phyloP scores from a whole-genome alignment of 345 rosid species.

The Gossypium bickii region DNA sequence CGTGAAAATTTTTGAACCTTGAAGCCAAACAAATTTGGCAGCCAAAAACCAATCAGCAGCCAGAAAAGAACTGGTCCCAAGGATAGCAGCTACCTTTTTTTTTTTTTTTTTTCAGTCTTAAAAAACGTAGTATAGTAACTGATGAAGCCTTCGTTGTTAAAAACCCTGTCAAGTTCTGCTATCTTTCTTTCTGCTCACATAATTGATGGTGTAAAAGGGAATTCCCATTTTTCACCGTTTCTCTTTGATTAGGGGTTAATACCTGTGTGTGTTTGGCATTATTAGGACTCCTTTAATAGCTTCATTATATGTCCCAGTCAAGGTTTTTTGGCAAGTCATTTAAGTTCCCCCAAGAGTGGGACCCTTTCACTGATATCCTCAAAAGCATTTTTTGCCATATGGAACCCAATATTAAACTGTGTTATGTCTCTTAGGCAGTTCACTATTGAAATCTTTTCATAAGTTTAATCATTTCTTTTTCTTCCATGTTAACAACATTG shows the following conservation, averaged over 20 bases:
- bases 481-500: not conserved
- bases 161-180: not conserved
- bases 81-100: not conserved
- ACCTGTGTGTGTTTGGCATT: not conserved
- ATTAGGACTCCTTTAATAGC: not conserved
- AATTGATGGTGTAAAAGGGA: too few species aligned
- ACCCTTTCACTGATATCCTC: not conserved
- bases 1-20: not conserved
- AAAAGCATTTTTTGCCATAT: not conserved
- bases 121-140: not conserved
- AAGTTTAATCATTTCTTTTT: too few species aligned
- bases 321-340: not conserved
- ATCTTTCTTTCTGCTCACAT: too few species aligned
- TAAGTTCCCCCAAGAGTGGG: not conserved
- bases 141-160: constrained; percentile 2
- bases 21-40: constrained; percentile 2
- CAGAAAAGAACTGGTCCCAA: not conserved
- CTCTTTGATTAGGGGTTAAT: too few species aligned
- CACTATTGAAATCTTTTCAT: not conserved
- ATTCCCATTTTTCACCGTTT: too few species aligned
- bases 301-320: not conserved
- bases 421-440: not conserved
- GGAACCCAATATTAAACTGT: not conserved
- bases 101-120: not conserved
- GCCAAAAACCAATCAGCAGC: not conserved